phyloP scores from a whole-genome alignment of 768 basidiomycete genomes.

The Suillus fuscotomentosus region DNA sequence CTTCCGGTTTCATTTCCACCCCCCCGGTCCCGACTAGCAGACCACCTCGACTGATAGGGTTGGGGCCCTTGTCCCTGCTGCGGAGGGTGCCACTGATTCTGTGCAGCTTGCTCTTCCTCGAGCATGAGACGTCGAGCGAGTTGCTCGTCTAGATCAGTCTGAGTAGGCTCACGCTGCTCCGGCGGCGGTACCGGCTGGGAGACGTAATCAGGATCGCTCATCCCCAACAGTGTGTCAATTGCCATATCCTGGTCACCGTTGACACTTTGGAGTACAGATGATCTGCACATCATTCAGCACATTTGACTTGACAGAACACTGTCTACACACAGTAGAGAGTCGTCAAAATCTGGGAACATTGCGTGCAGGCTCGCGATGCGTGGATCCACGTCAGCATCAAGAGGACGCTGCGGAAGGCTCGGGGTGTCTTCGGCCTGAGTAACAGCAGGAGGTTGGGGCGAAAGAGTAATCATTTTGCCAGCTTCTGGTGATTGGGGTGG shows the following conservation, averaged over 20 bases:
- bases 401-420: not conserved
- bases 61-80: conserved; percentile 17
- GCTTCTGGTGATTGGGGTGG: not conserved
- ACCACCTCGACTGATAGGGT: conserved; percentile 21
- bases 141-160: conserved; percentile 77
- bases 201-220: conserved; percentile 81
- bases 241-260: conserved; percentile 71
- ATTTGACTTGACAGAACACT: not conserved
- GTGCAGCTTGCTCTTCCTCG: conserved; percentile 46
- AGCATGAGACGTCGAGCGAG: conserved; percentile 70
- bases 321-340: conserved; percentile 57
- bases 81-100: conserved; percentile 18
- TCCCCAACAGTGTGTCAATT: conserved; percentile 73
- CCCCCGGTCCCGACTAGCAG: conserved; percentile 5
- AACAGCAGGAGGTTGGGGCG: not conserved
- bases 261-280: conserved; percentile 72
- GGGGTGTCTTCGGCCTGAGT: not conserved
- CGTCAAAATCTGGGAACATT: conserved; percentile 83
- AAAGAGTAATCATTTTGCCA: not conserved
- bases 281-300: conserved; percentile 33
- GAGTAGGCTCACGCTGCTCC: conserved; percentile 29
- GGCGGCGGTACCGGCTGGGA: conserved; percentile 26
- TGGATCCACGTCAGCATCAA: conserved; percentile 32
- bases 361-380: conserved; percentile 53
- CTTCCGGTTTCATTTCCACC: conserved; percentile 10